Evolutionary conservation across 2,329 filamentous ascomycete genomes (phyloP).

Genomic region (Penicillium sp.): DNA sequence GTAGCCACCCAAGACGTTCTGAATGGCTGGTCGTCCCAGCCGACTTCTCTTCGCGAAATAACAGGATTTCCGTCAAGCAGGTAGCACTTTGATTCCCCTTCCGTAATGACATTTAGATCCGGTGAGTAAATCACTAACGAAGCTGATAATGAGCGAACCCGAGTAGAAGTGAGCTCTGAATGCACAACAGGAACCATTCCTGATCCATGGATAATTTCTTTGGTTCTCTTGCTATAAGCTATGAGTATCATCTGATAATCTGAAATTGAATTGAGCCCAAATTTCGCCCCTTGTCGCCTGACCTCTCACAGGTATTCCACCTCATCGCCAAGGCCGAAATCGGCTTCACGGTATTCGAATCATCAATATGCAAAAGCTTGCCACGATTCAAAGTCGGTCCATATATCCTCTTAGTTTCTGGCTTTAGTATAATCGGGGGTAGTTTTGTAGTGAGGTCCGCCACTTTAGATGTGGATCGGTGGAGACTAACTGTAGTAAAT

Average conservation of each 20-base stretch:
- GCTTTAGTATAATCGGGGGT: background rate
- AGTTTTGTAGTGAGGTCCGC: background rate
- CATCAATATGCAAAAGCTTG: background rate
- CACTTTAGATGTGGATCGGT: background rate
- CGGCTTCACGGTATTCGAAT: background rate
- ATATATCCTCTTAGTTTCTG: background rate
- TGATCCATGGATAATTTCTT: no score
- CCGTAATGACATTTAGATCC: background rate
- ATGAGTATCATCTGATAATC: background rate
- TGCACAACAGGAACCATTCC: no score
- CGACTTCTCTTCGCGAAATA: background rate
- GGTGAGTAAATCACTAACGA: background rate
- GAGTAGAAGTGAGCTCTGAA: background rate
- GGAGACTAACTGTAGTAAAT: background rate
- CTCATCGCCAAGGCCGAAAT: slow-evolving; percentile 2
- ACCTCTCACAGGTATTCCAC: background rate
- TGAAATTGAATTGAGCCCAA: background rate
- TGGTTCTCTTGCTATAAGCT: background rate
- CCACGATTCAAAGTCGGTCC: background rate
- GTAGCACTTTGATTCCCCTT: background rate
- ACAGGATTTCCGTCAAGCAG: background rate
- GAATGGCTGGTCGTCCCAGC: background rate
- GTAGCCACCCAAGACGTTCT: background rate
- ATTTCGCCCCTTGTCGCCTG: background rate
- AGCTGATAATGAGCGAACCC: no score